Evolutionary conservation across 1,139 yeast genomes (phyloP).

Genomic region (Yamadazyma atlantica): DNA sequence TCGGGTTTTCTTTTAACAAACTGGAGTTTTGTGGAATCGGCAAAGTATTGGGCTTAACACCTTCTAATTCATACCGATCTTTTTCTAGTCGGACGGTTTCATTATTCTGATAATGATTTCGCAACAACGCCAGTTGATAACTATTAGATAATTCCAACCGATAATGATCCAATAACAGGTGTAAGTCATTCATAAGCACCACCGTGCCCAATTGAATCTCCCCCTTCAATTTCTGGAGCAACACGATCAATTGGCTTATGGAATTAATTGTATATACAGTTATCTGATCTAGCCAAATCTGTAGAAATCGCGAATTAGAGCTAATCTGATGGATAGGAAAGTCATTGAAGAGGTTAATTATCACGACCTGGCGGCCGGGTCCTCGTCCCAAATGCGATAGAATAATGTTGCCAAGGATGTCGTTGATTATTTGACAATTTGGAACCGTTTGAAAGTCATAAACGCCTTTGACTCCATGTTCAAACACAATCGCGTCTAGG

Average conservation of each 20-base stretch:
- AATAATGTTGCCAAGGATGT: slow-evolving; percentile 24
- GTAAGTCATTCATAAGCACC: slow-evolving; percentile 24
- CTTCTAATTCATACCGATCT: slow-evolving; percentile 24
- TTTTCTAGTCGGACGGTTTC: slow-evolving; percentile 19
- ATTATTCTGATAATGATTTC: slow-evolving; percentile 32
- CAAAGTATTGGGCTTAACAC: slow-evolving; percentile 23
- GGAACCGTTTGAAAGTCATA: slow-evolving; percentile 43
- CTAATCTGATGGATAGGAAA: slow-evolving; percentile 29
- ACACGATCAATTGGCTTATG: slow-evolving; percentile 27
- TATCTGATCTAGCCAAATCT: slow-evolving; percentile 19
- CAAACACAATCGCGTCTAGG: slow-evolving; percentile 7
- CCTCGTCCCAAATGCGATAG: slow-evolving; percentile 25
- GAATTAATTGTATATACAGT: slow-evolving; percentile 23
- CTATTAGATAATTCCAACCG: slow-evolving; percentile 32
- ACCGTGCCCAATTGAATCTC: slow-evolving; percentile 8
- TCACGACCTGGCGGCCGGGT: slow-evolving; percentile 17
- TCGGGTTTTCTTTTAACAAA: slow-evolving; percentile 32
- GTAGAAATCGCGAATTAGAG: slow-evolving; percentile 19
- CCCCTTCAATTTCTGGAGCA: slow-evolving; percentile 14
- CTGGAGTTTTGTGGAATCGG: slow-evolving; percentile 34
- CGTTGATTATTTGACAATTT: slow-evolving; percentile 23
- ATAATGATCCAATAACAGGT: slow-evolving; percentile 38
- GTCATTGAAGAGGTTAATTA: slow-evolving; percentile 30
- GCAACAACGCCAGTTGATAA: slow-evolving; percentile 37
- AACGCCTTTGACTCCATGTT: slow-evolving; percentile 13